Percentiles rank a stretch among this genome's conserved stretches.
Conservation (phyloP, 768 basidiomycete species). For the Collybia nuda region DNA sequence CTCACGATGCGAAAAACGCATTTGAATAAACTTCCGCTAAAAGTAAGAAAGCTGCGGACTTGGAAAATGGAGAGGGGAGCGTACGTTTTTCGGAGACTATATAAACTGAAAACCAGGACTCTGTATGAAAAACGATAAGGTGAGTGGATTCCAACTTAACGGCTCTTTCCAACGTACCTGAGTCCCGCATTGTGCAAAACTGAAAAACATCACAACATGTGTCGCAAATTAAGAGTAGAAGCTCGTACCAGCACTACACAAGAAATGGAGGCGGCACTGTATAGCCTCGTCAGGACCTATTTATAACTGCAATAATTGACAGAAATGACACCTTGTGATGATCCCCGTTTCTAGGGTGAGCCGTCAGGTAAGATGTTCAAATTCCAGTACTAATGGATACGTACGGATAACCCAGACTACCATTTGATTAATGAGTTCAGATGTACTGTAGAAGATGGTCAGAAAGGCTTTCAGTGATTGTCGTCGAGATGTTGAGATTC, state of each 20-base stretch:
- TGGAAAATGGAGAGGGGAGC: neutral
- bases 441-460: conserved; percentile 7
- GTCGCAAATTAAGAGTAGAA: neutral
- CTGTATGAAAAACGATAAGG: conserved; percentile 5
- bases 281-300: neutral
- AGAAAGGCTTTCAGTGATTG: no score
- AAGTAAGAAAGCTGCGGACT: no score
- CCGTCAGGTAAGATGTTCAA: neutral
- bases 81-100: conserved; percentile 21
- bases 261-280: conserved; percentile 19
- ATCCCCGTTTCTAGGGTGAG: conserved; percentile 18
- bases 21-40: no score
- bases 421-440: conserved; percentile 16
- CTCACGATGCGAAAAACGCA: no score
- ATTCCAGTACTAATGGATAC: neutral
- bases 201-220: conserved; percentile 5
- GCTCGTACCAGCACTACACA: conserved; percentile 18
- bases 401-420: conserved; percentile 23
- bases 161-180: conserved; percentile 3
- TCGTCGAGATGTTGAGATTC: neutral
- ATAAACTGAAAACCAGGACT: conserved; percentile 25
- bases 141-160: no score
- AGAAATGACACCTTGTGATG: conserved; percentile 15
- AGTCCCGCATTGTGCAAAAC: conserved; percentile 20
- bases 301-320: neutral